Conservation (phyloP, 257 asterid species). For the Craterostigma plantagineum region DNA sequence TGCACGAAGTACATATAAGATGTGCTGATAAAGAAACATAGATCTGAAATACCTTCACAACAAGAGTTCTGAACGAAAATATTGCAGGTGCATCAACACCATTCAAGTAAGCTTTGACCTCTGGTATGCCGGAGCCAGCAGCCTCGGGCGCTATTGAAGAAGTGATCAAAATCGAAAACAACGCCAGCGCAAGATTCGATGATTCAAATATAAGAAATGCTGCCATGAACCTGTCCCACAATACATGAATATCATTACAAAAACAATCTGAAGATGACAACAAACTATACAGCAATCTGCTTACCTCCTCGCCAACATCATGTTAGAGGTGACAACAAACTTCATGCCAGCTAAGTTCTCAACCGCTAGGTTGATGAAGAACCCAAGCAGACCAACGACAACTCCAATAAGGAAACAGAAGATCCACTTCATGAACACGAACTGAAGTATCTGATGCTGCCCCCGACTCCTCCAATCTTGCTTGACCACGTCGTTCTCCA, state of each 20-base stretch:
- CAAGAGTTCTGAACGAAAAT: too few species aligned
- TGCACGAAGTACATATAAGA: too few species aligned
- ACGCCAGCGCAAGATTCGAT: conserved; percentile 55
- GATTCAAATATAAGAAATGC: conserved; percentile 69
- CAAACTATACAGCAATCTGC: conserved; percentile 4
- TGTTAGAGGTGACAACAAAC: conserved; percentile 85
- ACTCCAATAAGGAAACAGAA: conserved; percentile 72
- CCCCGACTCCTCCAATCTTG: conserved; percentile 84
- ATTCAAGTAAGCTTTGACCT: conserved; percentile 20
- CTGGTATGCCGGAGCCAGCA: conserved; percentile 99
- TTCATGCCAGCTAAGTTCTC: conserved; percentile 82
- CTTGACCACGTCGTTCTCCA: conserved; percentile 61
- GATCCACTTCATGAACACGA: conserved; percentile 60
- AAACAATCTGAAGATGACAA: not conserved
- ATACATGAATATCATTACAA: conserved; percentile 4
- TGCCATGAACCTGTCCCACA: conserved; percentile 33
- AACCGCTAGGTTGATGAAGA: conserved; percentile 78
- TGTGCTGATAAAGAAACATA: too few species aligned
- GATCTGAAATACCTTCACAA: too few species aligned
- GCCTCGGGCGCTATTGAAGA: conserved; percentile 91
- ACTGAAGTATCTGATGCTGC: conserved; percentile 40
- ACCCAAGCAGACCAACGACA: conserved; percentile 58
- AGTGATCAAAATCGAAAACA: conserved; percentile 61
- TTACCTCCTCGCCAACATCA: conserved; percentile 84
- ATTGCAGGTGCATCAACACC: too few species aligned